Percentiles rank a stretch among this genome's conserved stretches.
Evolutionary conservation across 1,139 yeast species (phyloP).

Genomic region (Schwanniomyces etchellsii): DNA sequence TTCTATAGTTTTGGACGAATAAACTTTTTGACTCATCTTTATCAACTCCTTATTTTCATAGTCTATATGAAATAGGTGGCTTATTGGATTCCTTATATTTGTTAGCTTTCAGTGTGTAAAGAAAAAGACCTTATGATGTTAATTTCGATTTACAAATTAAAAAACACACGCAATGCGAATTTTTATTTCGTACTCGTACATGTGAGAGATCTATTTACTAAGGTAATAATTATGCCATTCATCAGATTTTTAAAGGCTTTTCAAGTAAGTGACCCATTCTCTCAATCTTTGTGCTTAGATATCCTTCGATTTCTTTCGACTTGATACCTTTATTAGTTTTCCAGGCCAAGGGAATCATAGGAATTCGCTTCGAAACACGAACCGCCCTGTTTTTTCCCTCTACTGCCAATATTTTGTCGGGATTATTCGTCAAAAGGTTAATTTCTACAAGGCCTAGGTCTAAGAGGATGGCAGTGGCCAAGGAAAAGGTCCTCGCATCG

Average conservation of each 20-base stretch:
- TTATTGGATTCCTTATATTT: no score
- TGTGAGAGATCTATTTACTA: background rate
- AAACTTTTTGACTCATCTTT: background rate
- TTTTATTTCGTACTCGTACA: no score
- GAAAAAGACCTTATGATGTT: no score
- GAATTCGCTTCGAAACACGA: constrained; percentile 77
- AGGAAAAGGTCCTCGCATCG: constrained; percentile 85
- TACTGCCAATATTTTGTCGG: constrained; percentile 92
- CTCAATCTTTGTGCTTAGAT: constrained; percentile 87
- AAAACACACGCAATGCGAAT: no score
- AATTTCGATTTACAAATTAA: no score
- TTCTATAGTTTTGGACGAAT: constrained; percentile 2
- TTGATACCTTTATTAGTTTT: constrained; percentile 58
- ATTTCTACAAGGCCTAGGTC: constrained; percentile 76
- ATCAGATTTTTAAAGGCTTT: constrained; percentile 29
- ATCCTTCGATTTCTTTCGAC: constrained; percentile 85
- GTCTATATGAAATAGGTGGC: no score
- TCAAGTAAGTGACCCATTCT: constrained; percentile 92
- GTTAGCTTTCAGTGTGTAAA: no score
- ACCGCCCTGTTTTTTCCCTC: constrained; percentile 74
- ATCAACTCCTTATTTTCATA: background rate
- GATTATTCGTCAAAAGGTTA: constrained; percentile 85
- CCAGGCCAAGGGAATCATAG: constrained; percentile 98
- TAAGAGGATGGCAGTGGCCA: constrained; percentile 86
- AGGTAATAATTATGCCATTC: background rate